A percentile compares a stretch with the other conserved stretches of the same genome.
Evolutionary conservation across 371 early-diverging fungal species (phyloP).

Genomic region (Caulochytrium protostelioides): DNA sequence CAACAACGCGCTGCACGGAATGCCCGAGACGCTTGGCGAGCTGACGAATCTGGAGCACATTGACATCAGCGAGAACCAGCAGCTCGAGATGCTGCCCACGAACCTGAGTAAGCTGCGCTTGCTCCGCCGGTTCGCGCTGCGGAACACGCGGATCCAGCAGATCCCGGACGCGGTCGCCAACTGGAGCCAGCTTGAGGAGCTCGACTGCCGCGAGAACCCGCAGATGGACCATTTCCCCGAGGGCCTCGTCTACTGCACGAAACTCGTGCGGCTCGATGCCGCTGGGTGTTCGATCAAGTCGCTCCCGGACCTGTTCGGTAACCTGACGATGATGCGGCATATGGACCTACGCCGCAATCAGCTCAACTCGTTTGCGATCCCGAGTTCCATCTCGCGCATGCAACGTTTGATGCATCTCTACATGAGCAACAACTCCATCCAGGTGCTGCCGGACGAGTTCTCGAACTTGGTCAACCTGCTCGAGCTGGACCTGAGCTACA

Average conservation of each 20-base stretch:
- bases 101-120: constrained; percentile 4
- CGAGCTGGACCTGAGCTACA: constrained; percentile 34
- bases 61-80: constrained; percentile 16
- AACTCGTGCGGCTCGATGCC: constrained; percentile 11
- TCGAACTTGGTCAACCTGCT: constrained; percentile 30
- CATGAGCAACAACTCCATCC: constrained; percentile 31
- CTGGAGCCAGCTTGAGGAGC: constrained; percentile 14
- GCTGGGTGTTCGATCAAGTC: constrained; percentile 13
- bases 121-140: constrained; percentile 8
- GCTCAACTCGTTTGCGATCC: constrained; percentile 18
- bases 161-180: constrained; percentile 11
- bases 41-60: constrained; percentile 14
- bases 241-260: constrained; percentile 10
- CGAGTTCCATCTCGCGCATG: constrained; percentile 9
- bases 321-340: constrained; percentile 8
- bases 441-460: constrained; percentile 36
- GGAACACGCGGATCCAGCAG: constrained; percentile 11
- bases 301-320: constrained; percentile 18
- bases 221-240: constrained; percentile 21
- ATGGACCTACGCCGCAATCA: constrained; percentile 21
- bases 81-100: constrained; percentile 13
- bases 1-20: constrained; percentile 7
- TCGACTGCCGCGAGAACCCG: constrained; percentile 14
- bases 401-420: constrained; percentile 10
- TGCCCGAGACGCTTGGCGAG: constrained; percentile 11